A percentile compares a stretch with the other conserved stretches of the same genome.
phyloP scores from a whole-genome alignment of 768 basidiomycete species.

The Auriscalpium vulgare region DNA sequence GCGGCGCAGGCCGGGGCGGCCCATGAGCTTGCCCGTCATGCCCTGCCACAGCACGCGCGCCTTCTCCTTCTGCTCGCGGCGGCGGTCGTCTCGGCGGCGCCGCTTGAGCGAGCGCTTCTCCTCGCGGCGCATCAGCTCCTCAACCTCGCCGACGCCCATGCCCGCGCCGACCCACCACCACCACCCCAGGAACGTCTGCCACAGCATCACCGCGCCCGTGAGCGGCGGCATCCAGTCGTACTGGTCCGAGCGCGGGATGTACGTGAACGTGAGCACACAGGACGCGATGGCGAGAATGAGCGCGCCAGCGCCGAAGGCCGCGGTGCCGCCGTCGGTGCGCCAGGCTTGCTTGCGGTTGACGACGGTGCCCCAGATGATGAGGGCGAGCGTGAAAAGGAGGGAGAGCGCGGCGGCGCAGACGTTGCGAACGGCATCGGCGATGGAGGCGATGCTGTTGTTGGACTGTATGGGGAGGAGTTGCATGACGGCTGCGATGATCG shows the following conservation, averaged over 20 bases:
- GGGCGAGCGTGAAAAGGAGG: constrained; percentile 82
- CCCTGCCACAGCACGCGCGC: constrained; percentile 53
- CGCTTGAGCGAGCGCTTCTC: constrained; percentile 48
- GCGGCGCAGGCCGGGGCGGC: neutral
- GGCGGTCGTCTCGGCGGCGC: constrained; percentile 36
- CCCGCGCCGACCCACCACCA: constrained; percentile 99
- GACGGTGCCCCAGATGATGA: constrained; percentile 88
- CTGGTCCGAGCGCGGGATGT: constrained; percentile 76
- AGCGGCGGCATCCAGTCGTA: constrained; percentile 89
- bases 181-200: constrained; percentile 97
- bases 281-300: constrained; percentile 75
- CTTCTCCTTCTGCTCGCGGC: constrained; percentile 41
- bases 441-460: constrained; percentile 19
- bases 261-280: constrained; percentile 81
- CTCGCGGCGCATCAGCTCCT: constrained; percentile 45
- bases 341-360: constrained; percentile 89
- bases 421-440: constrained; percentile 75
- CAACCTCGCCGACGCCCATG: constrained; percentile 67
- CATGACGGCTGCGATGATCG: constrained; percentile 76
- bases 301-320: constrained; percentile 84
- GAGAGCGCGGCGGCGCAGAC: constrained; percentile 97
- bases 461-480: constrained; percentile 68
- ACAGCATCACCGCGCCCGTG: constrained; percentile 86
- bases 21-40: constrained; percentile 30
- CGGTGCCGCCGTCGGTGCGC: constrained; percentile 95